A percentile compares a stretch with the other conserved stretches of the same genome.
Evolutionary conservation across 148 eudicot genomes (phyloP).

Genomic region (Cornus kousa): DNA sequence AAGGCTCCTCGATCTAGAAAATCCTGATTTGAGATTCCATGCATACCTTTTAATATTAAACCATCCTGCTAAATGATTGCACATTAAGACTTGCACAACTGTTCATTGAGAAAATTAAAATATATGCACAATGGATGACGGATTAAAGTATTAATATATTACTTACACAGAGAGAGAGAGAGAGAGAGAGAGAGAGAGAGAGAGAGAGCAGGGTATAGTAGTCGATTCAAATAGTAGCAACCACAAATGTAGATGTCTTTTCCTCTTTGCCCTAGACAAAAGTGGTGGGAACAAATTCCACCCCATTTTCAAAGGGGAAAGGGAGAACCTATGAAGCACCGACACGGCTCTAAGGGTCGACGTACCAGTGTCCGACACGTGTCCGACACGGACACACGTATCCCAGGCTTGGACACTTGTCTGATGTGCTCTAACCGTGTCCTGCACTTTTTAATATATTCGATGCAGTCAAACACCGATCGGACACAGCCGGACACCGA

Average conservation of each 20-base stretch:
- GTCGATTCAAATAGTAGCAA: neutral
- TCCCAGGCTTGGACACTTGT: too few species aligned
- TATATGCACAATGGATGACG: neutral
- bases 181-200: neutral
- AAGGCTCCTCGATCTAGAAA: constrained; percentile 18
- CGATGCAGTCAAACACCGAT: too few species aligned
- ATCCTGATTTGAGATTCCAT: constrained; percentile 27
- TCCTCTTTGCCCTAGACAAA: neutral
- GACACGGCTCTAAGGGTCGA: too few species aligned
- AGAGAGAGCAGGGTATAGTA: neutral
- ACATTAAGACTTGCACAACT: neutral
- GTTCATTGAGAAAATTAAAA: neutral
- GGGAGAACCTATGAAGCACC: too few species aligned
- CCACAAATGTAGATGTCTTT: neutral
- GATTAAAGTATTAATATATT: neutral
- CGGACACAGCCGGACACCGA: too few species aligned
- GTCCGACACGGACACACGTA: too few species aligned
- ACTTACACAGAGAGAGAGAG: too few species aligned
- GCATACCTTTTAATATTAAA: constrained; percentile 22
- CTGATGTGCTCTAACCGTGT: too few species aligned
- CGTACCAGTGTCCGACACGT: too few species aligned
- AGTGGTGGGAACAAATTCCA: neutral
- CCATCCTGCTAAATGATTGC: constrained; percentile 36
- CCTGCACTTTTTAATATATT: too few species aligned
- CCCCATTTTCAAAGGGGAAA: too few species aligned